Evolutionary conservation across 202 grass and related monocot genomes (phyloP).

Genomic region (Digitaria exilis): DNA sequence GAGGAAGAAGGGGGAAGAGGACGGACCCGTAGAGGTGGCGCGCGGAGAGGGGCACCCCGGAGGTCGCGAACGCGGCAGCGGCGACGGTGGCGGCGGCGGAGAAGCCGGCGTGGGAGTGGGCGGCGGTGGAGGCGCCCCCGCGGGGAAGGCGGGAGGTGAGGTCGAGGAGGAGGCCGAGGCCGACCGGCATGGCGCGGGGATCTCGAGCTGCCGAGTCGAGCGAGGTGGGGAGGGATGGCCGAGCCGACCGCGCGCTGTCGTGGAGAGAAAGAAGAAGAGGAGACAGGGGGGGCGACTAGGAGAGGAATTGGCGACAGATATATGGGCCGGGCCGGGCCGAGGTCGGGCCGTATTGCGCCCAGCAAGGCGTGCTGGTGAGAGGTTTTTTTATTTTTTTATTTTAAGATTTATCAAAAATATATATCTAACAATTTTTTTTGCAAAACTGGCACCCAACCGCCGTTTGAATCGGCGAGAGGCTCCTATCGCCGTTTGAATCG

Average conservation of each 20-base stretch:
- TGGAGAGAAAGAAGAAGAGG: not conserved
- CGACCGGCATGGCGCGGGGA: slow-evolving; percentile 66
- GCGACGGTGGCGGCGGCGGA: slow-evolving; percentile 53
- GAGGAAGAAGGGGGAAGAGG: not conserved
- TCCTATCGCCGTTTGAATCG: too few species aligned
- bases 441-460: too few species aligned
- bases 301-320: not conserved
- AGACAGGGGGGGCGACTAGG: not conserved
- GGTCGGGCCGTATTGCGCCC: not conserved
- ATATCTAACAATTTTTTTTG: too few species aligned
- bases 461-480: too few species aligned
- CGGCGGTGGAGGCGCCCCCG: slow-evolving; percentile 18
- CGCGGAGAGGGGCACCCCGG: slow-evolving; percentile 69
- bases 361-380: not conserved
- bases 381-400: not conserved
- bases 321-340: slow-evolving; percentile 1
- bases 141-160: slow-evolving; percentile 57
- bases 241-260: slow-evolving; percentile 7
- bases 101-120: slow-evolving; percentile 60
- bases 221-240: not conserved
- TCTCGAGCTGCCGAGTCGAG: slow-evolving; percentile 17
- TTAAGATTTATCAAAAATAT: too few species aligned
- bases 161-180: slow-evolving; percentile 77
- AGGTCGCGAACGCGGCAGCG: slow-evolving; percentile 53
- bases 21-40: slow-evolving; percentile 77